phyloP scores from a whole-genome alignment of 2,329 filamentous ascomycete species.

The Aureobasidium musti region DNA sequence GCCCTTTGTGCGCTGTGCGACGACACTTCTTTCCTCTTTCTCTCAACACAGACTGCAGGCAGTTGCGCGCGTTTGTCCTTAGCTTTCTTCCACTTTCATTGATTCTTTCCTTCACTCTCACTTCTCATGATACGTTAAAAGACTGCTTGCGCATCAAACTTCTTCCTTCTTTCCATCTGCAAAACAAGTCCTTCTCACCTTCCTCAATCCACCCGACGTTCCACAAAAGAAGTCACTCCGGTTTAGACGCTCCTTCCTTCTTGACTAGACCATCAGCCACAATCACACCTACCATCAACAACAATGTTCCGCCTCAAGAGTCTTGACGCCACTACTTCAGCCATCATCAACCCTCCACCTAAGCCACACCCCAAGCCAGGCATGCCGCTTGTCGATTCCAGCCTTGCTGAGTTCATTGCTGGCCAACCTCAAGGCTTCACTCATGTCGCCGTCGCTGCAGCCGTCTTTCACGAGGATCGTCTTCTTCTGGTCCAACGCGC shows the following conservation, averaged over 20 bases:
- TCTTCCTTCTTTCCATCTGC: neutral
- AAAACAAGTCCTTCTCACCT: neutral
- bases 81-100: conserved; percentile 9
- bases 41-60: conserved; percentile 12
- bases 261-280: neutral
- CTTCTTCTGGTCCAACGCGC: conserved; percentile 52
- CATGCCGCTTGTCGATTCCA: conserved; percentile 12
- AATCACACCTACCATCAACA: neutral
- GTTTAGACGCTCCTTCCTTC: neutral
- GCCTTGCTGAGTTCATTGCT: conserved; percentile 12
- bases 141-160: neutral
- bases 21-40: neutral
- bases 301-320: conserved; percentile 31
- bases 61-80: conserved; percentile 7
- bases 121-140: neutral
- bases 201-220: neutral
- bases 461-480: conserved; percentile 35
- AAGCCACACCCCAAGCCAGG: conserved; percentile 22
- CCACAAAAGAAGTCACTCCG: neutral
- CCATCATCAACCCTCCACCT: conserved; percentile 29
- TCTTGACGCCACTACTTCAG: conserved; percentile 21
- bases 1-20: conserved; percentile 13
- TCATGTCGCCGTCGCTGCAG: conserved; percentile 30
- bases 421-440: conserved; percentile 28
- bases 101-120: neutral